Percentiles rank a stretch among this genome's conserved stretches.
Evolutionary conservation across 768 basidiomycete genomes (phyloP).

Genomic region (Suillus fuscotomentosus): DNA sequence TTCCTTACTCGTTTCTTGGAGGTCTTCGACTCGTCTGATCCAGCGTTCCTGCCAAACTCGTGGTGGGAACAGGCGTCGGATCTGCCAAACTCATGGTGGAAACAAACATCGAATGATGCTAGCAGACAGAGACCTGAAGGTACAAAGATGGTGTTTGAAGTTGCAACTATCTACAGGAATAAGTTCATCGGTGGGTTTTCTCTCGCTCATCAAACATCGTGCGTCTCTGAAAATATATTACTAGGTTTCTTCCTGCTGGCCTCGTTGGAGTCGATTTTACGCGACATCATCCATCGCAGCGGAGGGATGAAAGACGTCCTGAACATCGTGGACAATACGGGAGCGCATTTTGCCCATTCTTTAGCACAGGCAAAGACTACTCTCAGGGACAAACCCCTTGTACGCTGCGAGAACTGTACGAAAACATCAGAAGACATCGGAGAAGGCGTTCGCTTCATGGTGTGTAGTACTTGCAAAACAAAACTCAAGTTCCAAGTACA

Average conservation of each 20-base stretch:
- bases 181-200: constrained; percentile 17
- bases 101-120: constrained; percentile 4
- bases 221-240: background rate
- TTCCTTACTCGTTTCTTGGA: constrained; percentile 3
- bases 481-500: constrained; percentile 15
- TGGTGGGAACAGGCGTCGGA: constrained; percentile 8
- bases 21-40: background rate
- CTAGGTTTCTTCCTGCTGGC: constrained; percentile 10
- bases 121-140: background rate
- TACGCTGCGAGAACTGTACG: constrained; percentile 20
- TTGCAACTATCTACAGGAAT: constrained; percentile 15
- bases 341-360: background rate
- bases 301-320: constrained; percentile 1
- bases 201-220: background rate
- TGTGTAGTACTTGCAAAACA: constrained; percentile 18
- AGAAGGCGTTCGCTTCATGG: constrained; percentile 15
- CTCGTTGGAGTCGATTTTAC: constrained; percentile 5
- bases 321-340: background rate
- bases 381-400: constrained; percentile 13
- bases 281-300: background rate
- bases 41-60: background rate
- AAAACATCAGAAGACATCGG: constrained; percentile 17
- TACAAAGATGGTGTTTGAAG: constrained; percentile 4
- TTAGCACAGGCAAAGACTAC: background rate
- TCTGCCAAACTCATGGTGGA: constrained; percentile 12